Evolutionary conservation across 1,284 basidiomycete genomes (phyloP).

Genomic region (Rhodotorula sp.): DNA sequence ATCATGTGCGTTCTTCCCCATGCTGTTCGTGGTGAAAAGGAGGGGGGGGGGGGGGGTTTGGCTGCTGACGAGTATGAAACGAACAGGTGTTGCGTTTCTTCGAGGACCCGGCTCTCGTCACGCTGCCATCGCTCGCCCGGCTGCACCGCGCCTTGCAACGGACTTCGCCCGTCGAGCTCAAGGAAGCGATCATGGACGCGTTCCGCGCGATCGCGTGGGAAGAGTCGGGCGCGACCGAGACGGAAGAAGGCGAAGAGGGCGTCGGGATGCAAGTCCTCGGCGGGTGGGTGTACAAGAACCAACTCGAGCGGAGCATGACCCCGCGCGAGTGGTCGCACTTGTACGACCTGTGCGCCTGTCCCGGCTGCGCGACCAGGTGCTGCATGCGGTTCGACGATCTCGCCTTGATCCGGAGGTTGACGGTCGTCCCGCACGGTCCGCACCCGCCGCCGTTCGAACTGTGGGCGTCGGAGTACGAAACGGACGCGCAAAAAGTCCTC

Average conservation of each 20-base stretch:
- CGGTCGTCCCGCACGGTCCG: conserved; percentile 32
- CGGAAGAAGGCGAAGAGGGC: conserved; percentile 39
- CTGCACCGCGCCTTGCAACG: conserved; percentile 27
- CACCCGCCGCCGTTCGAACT: conserved; percentile 34
- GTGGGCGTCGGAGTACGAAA: conserved; percentile 32
- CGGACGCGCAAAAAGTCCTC: conserved; percentile 30
- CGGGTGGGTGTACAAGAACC: conserved; percentile 39
- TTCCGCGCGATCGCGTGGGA: conserved; percentile 42
- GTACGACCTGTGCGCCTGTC: conserved; percentile 40
- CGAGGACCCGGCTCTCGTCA: conserved; percentile 32
- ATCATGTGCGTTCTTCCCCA: conserved; percentile 21
- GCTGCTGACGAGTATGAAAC: not conserved
- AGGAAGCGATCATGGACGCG: conserved; percentile 40
- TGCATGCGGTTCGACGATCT: conserved; percentile 33
- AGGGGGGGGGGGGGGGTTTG: not conserved
- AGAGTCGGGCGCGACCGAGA: conserved; percentile 39
- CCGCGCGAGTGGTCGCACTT: conserved; percentile 36
- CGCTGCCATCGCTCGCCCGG: conserved; percentile 25
- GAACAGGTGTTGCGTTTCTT: conserved; percentile 37
- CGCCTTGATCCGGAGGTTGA: conserved; percentile 28
- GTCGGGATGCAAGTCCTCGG: conserved; percentile 40
- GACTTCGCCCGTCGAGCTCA: conserved; percentile 27
- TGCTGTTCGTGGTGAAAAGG: no score
- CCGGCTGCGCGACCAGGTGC: conserved; percentile 32
- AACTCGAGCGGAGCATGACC: conserved; percentile 23